A percentile compares a stretch with the other conserved stretches of the same genome.
Evolutionary conservation across 805 yeast species (phyloP).

Genomic region (Wickerhamomyces strasburgensis): DNA sequence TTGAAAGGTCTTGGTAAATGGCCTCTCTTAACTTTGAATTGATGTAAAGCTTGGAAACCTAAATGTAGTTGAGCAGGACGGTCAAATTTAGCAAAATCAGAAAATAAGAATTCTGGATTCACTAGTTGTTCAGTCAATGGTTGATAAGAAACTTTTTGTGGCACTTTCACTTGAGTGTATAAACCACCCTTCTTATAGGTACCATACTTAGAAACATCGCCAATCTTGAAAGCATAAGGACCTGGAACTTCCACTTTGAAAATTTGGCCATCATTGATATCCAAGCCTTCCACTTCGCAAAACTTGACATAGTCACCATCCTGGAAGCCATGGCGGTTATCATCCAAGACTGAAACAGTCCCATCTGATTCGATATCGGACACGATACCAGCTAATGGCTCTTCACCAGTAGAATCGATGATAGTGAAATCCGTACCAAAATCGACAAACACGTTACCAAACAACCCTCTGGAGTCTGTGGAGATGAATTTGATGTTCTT

Average conservation of each 20-base stretch:
- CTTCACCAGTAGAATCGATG: constrained; percentile 88
- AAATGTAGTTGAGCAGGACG: constrained; percentile 87
- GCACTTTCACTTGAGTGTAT: constrained; percentile 89
- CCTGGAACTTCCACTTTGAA: constrained; percentile 82
- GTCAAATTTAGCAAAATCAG: constrained; percentile 94
- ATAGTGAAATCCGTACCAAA: constrained; percentile 79
- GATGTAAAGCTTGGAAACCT: constrained; percentile 86
- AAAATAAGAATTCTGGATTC: constrained; percentile 71
- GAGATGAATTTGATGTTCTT: constrained; percentile 73
- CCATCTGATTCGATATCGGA: constrained; percentile 87
- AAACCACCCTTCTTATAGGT: constrained; percentile 78
- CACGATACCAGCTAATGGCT: constrained; percentile 79
- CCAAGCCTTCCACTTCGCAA: constrained; percentile 78
- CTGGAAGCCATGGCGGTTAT: constrained; percentile 86
- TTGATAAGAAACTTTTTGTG: constrained; percentile 57
- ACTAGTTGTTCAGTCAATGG: constrained; percentile 58
- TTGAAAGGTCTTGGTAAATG: constrained; percentile 73
- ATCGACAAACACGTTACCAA: constrained; percentile 86
- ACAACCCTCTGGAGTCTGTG: constrained; percentile 81
- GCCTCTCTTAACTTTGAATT: constrained; percentile 57
- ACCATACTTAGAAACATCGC: constrained; percentile 50
- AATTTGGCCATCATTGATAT: constrained; percentile 68
- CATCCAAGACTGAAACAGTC: constrained; percentile 89
- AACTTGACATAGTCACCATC: constrained; percentile 90
- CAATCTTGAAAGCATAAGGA: constrained; percentile 87